Evolutionary conservation across 2,329 filamentous ascomycete species (phyloP).

Genomic region (Pyrenophora seminiperda): DNA sequence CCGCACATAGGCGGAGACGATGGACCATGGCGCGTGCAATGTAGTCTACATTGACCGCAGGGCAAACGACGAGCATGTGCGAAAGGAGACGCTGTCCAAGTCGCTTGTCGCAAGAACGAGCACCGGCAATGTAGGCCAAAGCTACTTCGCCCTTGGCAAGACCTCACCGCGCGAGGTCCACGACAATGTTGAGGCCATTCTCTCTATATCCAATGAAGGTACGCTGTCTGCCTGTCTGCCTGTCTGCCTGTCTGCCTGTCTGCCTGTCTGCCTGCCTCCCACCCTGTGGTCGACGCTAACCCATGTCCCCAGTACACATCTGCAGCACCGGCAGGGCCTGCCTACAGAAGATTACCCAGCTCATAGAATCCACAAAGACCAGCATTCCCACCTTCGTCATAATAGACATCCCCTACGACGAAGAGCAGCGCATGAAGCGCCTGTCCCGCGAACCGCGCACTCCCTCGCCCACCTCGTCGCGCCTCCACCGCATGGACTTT

Average conservation of each 20-base stretch:
- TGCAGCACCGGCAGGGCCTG: constrained; percentile 48
- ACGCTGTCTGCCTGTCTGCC: constrained; percentile 5
- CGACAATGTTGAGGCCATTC: constrained; percentile 48
- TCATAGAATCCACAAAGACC: constrained; percentile 40
- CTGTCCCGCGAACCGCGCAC: constrained; percentile 50
- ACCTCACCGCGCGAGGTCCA: constrained; percentile 43
- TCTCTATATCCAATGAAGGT: constrained; percentile 52
- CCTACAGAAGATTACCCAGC: constrained; percentile 44
- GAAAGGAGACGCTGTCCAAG: constrained; percentile 43
- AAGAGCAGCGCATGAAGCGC: constrained; percentile 49
- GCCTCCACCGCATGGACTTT: constrained; percentile 37
- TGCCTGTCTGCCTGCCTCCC: not conserved
- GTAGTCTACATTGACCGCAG: constrained; percentile 53
- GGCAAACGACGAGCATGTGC: constrained; percentile 49
- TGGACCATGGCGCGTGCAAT: constrained; percentile 54
- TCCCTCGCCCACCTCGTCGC: constrained; percentile 47
- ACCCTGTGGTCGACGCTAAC: constrained; percentile 13
- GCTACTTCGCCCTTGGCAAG: constrained; percentile 45
- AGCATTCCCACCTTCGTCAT: constrained; percentile 49
- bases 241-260: not conserved
- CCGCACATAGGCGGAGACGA: constrained; percentile 42
- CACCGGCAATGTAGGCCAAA: constrained; percentile 40
- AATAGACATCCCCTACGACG: constrained; percentile 52
- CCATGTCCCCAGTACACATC: constrained; percentile 44
- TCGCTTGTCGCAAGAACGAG: constrained; percentile 41